Evolutionary conservation across 192 early-diverging fungal species (phyloP), one percentile per base, ranked within the genome.

Genomic region (Linnemannia elongata): DNA sequence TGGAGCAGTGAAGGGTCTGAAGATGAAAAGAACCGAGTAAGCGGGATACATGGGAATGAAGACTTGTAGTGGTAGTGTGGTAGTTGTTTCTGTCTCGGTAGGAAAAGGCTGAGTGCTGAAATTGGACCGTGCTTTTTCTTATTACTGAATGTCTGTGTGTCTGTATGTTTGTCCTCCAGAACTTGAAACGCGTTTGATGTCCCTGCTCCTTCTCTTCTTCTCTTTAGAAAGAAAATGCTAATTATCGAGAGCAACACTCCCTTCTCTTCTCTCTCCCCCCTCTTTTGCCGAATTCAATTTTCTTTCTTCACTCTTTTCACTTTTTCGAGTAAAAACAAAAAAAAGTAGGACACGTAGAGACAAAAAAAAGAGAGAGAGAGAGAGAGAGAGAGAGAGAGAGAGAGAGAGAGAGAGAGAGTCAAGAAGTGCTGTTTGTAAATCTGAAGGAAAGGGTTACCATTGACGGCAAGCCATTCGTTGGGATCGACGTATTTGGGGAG

Each of bases 381-480:
- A n/a, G n/a, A n/a, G n/a, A n/a, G n/a, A n/a, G n/a, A n/a, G n/a
- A n/a, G n/a, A n/a, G n/a, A n/a, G n/a, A n/a, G n/a, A n/a, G n/a
- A 33, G 60, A 33, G 6, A 15, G 2, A 33, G 9, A 66, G 35
- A n/a, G 60, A 35, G 4, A 33, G 27, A 33, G 12, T 30, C 10
- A 33, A 13, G 55, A 6, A 27, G 55, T 45, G 13, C 9, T 45
- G 12, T 44, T 15, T 10, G 10, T 15, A 2, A 45, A 15, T 10
- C 13, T 15, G 15, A 45, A 12, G 44, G 44, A 15, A 15, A 15
- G 0, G 13, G 44, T 81, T 92, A 94, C 93, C 90, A 79, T 96
- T 97, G 78, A 94, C 92, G 10, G 96, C 96, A 33, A 95, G 93
- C 98, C 98, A 99, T 90, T 99, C 98, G 88, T 98, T 97, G 38